These are phyloP conservation scores for Populus alba DNA, from an alignment of 345 rosid genomes.

Conservation along the genomic window DNA sequence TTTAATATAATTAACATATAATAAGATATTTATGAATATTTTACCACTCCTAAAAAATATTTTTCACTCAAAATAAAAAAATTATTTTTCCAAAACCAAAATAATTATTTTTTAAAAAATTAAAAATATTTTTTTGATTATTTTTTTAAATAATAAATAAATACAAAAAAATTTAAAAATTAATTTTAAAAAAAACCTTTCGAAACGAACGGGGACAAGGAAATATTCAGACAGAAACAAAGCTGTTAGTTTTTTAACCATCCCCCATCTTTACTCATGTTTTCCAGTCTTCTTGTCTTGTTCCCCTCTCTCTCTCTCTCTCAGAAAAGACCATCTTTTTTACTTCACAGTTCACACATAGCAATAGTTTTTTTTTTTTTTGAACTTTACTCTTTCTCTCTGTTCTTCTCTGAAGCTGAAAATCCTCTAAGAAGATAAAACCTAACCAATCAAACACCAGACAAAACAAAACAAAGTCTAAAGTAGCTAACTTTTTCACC, in stretches of 20 bases:
- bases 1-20: no score
- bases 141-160: no score
- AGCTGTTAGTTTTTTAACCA: slow-evolving; percentile 7
- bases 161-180: no score
- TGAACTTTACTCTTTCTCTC: slow-evolving; percentile 29
- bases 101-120: no score
- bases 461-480: slow-evolving; percentile 34
- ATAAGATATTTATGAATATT: no score
- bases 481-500: slow-evolving; percentile 22
- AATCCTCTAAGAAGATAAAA: slow-evolving; percentile 49
- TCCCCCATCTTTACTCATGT: background rate
- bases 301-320: slow-evolving; percentile 15
- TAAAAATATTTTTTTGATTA: no score
- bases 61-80: no score
- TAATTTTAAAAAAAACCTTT: no score
- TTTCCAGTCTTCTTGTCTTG: background rate
- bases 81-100: no score
- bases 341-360: slow-evolving; percentile 30
- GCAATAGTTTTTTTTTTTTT: slow-evolving; percentile 53
- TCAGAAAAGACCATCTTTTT: slow-evolving; percentile 21
- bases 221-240: slow-evolving; percentile 13
- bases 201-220: no score
- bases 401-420: slow-evolving; percentile 29
- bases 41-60: accelerated
- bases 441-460: slow-evolving; percentile 26